Evolutionary conservation across 2,329 filamentous ascomycete species (phyloP), one percentile per base, ranked within the genome.

Genomic region (Pseudopyrenochaeta lycopersici): DNA sequence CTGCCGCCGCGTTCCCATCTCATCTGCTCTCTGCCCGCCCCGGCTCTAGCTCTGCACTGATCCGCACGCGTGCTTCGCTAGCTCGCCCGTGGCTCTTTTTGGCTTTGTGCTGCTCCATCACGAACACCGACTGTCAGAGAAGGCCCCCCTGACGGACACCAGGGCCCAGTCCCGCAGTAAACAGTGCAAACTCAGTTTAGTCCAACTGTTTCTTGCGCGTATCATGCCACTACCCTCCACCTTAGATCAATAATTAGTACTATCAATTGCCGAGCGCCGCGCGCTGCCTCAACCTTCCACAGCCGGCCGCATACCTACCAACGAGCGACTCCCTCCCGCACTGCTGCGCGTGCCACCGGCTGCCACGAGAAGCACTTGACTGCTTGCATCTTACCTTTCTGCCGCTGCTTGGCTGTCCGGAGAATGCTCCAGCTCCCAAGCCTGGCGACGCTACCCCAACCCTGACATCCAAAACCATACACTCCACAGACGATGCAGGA

Each of bases 401-500:
- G 45, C 44, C 47, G 49, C 49, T 55, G 49, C 56, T 49, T 27
- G 56, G 44, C 59, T 27, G 46, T 49, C 53, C 62, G 62, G 67
- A 72, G 68, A 49, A 72, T 72, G 72, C 68, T 58, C 60, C 65
- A 58, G 56, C 51, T 58, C 52, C 56, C 30, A 44, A 51, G 46
- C 44, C 43, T 62, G 60, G 60, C 52, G 55, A 60, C 42, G 55
- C 20, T 49, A n/a, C n/a, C 49, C 50, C 30, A 58, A 55, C 60
- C 49, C 62, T 58, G 56, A 62, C 55, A 48, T 49, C 46, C 56
- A 56, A 62, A 48, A 46, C 21, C 38, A 33, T 52, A 42, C 42
- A 44, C 50, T 39, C 41, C 36, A 20, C 32, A 38, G 42, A 54
- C 56, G 38, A 73, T 73, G 71, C 62, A 63, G 30, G 62, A 66